Evolutionary conservation across 177 flowering plant species (phyloP), one percentile per base, ranked within the genome.

Genomic region (Vitis hybrid): DNA sequence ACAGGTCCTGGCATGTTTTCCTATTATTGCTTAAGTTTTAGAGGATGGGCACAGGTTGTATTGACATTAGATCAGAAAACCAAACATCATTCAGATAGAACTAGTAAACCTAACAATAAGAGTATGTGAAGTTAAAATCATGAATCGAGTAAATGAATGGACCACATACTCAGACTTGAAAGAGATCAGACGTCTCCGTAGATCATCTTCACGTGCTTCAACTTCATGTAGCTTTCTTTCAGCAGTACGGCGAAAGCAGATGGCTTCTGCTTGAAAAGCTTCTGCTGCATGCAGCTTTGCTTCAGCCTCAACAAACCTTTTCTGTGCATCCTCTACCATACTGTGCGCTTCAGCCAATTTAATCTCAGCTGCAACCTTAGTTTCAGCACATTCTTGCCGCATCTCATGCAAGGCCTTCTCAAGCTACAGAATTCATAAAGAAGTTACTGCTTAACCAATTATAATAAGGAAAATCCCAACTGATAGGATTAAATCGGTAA

Each of bases 351-450:
- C 94, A 74, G 83, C 80, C 74, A 91, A 76, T 79, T 86, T 88
- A 78, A 65, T 81, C 49, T 89, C 93, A 71, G 95, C 88, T 21
- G 89, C 83, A 76, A 93, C 80, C 79, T 93, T 95, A n/a, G 76
- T 83, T 80, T 89, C 98, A 72, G 99, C 97, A 82, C 74, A 79
- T 81, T 95, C 99, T 56, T 56, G 92, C 82, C 97, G 97, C 90
- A 90, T 83, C 80, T 93, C 98, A 78, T 88, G 98, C 85, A 95
- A 80, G 60, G 98, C 76, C 76, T 91, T 93, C 83, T 95, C 99
- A 75, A 95, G 72, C 99, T 95, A 73, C 76, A 86, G 17, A 66
- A 56, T 56, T 7, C 32, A 19, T 58, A 3, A 1, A 60, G 13
- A 39, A 39, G 48, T 39, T 39, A 39, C 48, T 0, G 48, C 1